Percentiles rank a stretch among this genome's conserved stretches.
These are phyloP conservation scores for Dipodascus geniculatus DNA, from an alignment of 805 yeast genomes.

Conservation along the genomic window DNA sequence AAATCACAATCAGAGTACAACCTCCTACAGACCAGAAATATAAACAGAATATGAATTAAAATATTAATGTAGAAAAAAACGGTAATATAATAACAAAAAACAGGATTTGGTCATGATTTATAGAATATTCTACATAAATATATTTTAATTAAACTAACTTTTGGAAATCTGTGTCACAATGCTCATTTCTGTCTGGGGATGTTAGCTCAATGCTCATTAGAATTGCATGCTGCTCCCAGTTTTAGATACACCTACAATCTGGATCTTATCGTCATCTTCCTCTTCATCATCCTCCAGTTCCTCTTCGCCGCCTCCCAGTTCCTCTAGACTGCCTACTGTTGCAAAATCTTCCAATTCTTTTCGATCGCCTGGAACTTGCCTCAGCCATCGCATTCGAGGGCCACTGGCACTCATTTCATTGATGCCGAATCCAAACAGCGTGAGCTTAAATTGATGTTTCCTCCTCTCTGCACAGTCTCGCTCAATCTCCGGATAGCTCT, in stretches of 20 bases:
- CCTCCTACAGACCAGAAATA: neutral
- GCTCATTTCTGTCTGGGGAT: neutral
- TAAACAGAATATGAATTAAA: neutral
- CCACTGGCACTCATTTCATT: slow-evolving; percentile 68
- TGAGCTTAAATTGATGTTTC: slow-evolving; percentile 40
- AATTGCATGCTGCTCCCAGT: neutral
- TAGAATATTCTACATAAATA: neutral
- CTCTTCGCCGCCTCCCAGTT: neutral
- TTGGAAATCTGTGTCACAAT: slow-evolving; percentile 1
- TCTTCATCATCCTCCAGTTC: neutral
- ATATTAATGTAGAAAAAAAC: neutral
- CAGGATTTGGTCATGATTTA: slow-evolving; percentile 1
- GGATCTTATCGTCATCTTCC: neutral
- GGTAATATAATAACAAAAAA: neutral
- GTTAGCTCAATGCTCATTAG: neutral
- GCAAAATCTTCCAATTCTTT: neutral
- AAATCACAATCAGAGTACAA: no score
- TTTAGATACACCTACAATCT: neutral
- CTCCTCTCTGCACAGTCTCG: slow-evolving; percentile 55
- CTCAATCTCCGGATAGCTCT: slow-evolving; percentile 85
- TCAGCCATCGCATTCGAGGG: slow-evolving; percentile 92
- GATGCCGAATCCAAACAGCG: slow-evolving; percentile 78
- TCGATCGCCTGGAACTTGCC: slow-evolving; percentile 31
- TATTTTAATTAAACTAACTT: slow-evolving; percentile 1
- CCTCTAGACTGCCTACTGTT: neutral